A percentile compares a stretch with the other conserved stretches of the same genome.
phyloP scores from a whole-genome alignment of 2,329 filamentous ascomycete species.

The Chalara sp. region DNA sequence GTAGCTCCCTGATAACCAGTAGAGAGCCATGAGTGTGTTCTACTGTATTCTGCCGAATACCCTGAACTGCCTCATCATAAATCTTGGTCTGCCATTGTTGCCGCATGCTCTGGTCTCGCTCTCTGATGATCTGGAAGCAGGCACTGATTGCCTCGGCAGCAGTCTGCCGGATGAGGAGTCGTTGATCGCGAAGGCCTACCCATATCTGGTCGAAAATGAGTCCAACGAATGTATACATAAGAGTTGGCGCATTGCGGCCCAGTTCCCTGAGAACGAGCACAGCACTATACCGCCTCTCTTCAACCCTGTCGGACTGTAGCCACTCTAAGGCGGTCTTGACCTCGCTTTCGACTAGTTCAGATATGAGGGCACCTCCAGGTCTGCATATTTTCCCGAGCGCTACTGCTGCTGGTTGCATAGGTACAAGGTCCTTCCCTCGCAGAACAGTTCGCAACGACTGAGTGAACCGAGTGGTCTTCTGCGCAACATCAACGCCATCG shows the following conservation, averaged over 20 bases:
- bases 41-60: conserved; percentile 72
- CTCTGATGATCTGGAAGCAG: conserved; percentile 91
- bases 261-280: conserved; percentile 87
- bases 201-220: conserved; percentile 94
- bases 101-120: conserved; percentile 83
- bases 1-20: conserved; percentile 83
- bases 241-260: conserved; percentile 83
- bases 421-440: conserved; percentile 81
- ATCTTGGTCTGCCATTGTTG: conserved; percentile 86
- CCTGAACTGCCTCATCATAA: conserved; percentile 75
- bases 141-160: conserved; percentile 90
- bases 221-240: conserved; percentile 94
- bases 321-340: conserved; percentile 95
- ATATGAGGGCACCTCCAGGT: conserved; percentile 88
- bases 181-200: conserved; percentile 84
- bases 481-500: conserved; percentile 85
- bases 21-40: conserved; percentile 93
- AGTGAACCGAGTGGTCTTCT: conserved; percentile 91
- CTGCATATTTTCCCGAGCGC: conserved; percentile 86
- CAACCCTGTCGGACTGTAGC: conserved; percentile 90
- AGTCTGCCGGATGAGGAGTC: conserved; percentile 85
- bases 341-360: conserved; percentile 92
- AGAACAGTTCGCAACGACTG: conserved; percentile 84
- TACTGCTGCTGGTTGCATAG: conserved; percentile 84
- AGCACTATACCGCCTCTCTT: conserved; percentile 88